A percentile compares a stretch with the other conserved stretches of the same genome.
These are phyloP conservation scores for Trichoderma guizhouense DNA, from an alignment of 2,329 filamentous ascomycete genomes.

Conservation along the genomic window DNA sequence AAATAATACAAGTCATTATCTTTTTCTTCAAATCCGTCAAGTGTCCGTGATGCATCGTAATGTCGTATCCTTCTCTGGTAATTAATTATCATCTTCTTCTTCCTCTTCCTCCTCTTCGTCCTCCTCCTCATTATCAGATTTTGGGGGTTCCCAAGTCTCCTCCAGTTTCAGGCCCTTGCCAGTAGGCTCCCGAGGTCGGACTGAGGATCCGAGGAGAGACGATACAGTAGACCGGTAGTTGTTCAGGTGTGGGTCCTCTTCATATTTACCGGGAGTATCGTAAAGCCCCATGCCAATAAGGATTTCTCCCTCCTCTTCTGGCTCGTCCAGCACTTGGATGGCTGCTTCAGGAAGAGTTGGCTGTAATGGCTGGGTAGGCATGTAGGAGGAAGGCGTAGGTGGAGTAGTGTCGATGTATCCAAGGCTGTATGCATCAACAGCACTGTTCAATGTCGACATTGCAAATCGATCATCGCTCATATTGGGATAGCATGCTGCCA, in stretches of 20 bases:
- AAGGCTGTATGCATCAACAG: conserved; percentile 31
- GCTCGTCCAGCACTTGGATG: conserved; percentile 48
- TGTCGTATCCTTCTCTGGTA: not conserved
- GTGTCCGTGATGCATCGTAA: not conserved
- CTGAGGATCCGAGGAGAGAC: conserved; percentile 51
- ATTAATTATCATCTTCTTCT: conserved; percentile 30
- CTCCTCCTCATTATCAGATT: conserved; percentile 56
- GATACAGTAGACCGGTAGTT: conserved; percentile 54
- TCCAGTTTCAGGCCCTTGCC: conserved; percentile 79
- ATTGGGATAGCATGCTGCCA: conserved; percentile 29
- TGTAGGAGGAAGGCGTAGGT: conserved; percentile 58
- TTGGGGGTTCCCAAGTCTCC: conserved; percentile 72
- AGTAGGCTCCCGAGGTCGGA: conserved; percentile 43
- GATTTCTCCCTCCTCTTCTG: conserved; percentile 64
- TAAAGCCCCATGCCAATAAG: conserved; percentile 82
- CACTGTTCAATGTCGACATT: conserved; percentile 27
- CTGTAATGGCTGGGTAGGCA: conserved; percentile 46
- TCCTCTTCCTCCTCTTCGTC: conserved; percentile 44
- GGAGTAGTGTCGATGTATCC: conserved; percentile 50
- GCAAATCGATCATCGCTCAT: conserved; percentile 23
- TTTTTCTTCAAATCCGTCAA: not conserved
- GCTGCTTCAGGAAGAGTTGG: conserved; percentile 48
- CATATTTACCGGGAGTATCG: conserved; percentile 61
- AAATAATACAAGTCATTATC: not conserved
- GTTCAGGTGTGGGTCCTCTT: conserved; percentile 49